Percentiles rank a stretch among this genome's conserved stretches.
phyloP scores from a whole-genome alignment of 2,329 filamentous ascomycete species.

The Coniochaeta sp. region DNA sequence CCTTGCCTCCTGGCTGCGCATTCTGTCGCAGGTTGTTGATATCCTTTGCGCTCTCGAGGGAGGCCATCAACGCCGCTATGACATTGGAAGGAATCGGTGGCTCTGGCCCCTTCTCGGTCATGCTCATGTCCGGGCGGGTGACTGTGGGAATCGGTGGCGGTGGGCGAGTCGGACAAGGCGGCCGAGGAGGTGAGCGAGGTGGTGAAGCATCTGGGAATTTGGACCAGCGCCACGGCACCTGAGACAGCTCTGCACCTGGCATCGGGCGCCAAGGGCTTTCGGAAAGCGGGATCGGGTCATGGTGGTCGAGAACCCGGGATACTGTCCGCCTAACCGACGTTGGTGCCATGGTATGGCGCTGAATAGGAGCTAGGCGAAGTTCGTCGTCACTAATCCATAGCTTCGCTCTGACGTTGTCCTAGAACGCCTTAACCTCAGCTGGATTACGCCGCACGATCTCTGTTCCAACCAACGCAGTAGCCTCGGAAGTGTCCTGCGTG shows the following conservation, averaged over 20 bases:
- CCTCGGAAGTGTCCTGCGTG: neutral
- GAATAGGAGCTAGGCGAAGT: neutral
- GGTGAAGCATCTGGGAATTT: neutral
- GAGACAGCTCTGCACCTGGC: neutral
- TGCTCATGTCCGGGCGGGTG: neutral
- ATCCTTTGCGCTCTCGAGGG: neutral
- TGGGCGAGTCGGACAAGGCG: neutral
- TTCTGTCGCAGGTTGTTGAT: neutral
- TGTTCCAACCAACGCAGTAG: neutral
- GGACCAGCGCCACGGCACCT: neutral
- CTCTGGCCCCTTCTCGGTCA: neutral
- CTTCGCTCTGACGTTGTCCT: constrained; percentile 20
- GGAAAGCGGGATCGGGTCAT: neutral
- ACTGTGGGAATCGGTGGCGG: neutral
- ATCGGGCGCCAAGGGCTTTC: neutral
- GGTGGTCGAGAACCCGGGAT: neutral
- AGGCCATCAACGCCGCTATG: neutral
- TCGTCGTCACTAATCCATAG: constrained; percentile 25
- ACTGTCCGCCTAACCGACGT: neutral
- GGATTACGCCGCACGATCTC: constrained; percentile 4
- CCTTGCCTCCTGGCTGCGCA: no score
- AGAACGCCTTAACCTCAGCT: constrained; percentile 22
- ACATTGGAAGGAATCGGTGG: constrained; percentile 3
- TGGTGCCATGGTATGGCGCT: neutral
- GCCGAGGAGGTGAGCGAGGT: neutral